Base-by-base conservation (phyloP, 495 filamentous ascomycete genomes). In the Penicillium taxi region DNA sequence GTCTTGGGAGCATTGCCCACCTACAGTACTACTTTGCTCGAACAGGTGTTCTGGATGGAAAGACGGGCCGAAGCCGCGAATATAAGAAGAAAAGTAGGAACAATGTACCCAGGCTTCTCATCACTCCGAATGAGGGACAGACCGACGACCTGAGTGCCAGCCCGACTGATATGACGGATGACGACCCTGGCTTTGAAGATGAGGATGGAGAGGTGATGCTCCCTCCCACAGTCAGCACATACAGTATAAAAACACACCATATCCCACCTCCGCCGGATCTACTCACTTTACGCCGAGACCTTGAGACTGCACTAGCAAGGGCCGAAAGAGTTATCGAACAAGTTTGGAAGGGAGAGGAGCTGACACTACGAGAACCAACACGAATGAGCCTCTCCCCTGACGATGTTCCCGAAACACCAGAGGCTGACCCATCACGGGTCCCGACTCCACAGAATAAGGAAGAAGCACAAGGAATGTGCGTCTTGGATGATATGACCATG, bases 11-110 rank as follows among this genome's bases (percentile, higher is more conserved):
- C 54, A 98, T 98, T 49, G 86, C 89, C 30, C 91, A 98, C 64
- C 64, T 98, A 48, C 91, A 98, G 52, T 95, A 98, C 59, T 98
- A 96, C 58, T 98, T 98, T 58, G 90, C 91, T 24, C 73, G 93
- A 33, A 98, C 91, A 3, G 91, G 91, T 2, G 59, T 98, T 34
- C 59, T 98, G 31, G 91, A 98, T 51, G 88, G 90, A 23, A 96
- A 95, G 56, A 89, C 88, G 12, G 91, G 80, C 32, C 84, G 88
- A 40, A 63, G 89, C 35, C 78, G 81, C 6, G 82, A 84, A 48
- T 79, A 72, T 41, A 81, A 81, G 47, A 73, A 69, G 40, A 76
- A 71, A 46, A 64, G 56, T 42, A 48, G 43, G 27, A 53, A 64
- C 13, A 63, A 66, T 27, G 41, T 63, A 5, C 64, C 66, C 1